Base-by-base conservation (phyloP, 1,139 yeast species). In the Taphrina betulina region DNA sequence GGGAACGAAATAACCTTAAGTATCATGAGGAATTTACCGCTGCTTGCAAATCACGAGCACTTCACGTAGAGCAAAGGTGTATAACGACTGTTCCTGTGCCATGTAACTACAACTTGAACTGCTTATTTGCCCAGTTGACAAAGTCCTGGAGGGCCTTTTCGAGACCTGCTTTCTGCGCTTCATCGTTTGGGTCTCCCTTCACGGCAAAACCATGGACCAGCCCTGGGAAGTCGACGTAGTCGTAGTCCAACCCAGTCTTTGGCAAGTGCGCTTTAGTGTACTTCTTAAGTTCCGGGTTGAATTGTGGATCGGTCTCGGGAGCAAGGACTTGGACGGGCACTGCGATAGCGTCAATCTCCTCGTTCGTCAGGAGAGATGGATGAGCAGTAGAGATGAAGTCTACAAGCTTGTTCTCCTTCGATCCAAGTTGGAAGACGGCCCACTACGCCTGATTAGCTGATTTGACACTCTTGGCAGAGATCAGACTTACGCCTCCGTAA, bases 121-220 rank as follows among this genome's bases (percentile, higher is more conserved):
- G 45, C 33, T 24, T 23, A 17, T 40, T 24, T 24, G 24, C 22
- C 33, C 31, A 40, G n/a, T 40, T 33, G 1, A 40, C 33, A 4
- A 28, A 20, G 33, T 40, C 45, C 10, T 26, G 22, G 33, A 20
- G 23, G 10, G 45, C 45, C 33, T 40, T 40, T 28, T 40, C 45
- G 7, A 40, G 45, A 14, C 29, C 31, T n/a, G 23, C 26, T 7
- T 28, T 20, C 20, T 40, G 45, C 31, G 12, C 24, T 5, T 43
- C 38, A 33, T 43, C 34, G 4, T 24, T 19, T 12, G 38, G 38
- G 19, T 43, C 50, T n/a, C 50, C 38, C 12, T 37, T 36, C 24
- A 28, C 28, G 38, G 50, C 50, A 31, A 43, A 43, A 12, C 50
- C 50, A 20, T 43, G 50, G 17, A 37, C 26, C 14, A 43, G 34